Percentiles rank a stretch among this genome's conserved stretches.
Evolutionary conservation across 2,329 filamentous ascomycete species (phyloP).

Genomic region (Venturia oleaginea): DNA sequence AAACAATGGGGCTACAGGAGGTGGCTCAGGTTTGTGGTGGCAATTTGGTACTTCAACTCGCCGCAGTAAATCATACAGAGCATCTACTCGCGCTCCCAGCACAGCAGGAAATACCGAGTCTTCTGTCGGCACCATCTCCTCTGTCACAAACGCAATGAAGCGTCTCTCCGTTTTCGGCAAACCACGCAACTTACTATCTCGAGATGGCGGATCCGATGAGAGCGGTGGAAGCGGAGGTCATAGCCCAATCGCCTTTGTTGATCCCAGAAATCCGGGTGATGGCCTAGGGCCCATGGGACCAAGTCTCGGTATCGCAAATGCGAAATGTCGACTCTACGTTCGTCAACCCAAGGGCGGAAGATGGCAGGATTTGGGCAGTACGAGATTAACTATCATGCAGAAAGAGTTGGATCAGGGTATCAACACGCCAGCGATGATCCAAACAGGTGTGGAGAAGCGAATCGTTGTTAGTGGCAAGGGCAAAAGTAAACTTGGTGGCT

Average conservation of each 20-base stretch:
- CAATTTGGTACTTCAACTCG: slow-evolving; percentile 33
- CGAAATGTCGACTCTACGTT: slow-evolving; percentile 79
- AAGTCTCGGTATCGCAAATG: slow-evolving; percentile 57
- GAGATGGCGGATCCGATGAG: slow-evolving; percentile 42
- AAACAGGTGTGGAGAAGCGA: slow-evolving; percentile 56
- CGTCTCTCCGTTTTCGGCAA: slow-evolving; percentile 77
- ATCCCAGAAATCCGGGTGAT: background rate
- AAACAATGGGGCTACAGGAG: slow-evolving; percentile 26
- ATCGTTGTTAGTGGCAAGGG: slow-evolving; percentile 69
- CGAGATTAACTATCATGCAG: slow-evolving; percentile 69
- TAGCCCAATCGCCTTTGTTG: background rate
- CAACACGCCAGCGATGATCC: slow-evolving; percentile 9
- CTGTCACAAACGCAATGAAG: slow-evolving; percentile 68
- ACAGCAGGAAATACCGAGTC: slow-evolving; percentile 61
- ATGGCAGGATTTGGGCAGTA: slow-evolving; percentile 81
- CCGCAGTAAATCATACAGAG: slow-evolving; percentile 48
- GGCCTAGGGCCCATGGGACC: background rate
- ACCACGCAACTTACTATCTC: slow-evolving; percentile 54
- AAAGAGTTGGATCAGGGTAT: slow-evolving; percentile 32
- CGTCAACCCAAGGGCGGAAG: slow-evolving; percentile 63
- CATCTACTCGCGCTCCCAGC: slow-evolving; percentile 43
- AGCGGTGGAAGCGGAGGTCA: slow-evolving; percentile 22
- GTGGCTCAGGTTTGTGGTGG: slow-evolving; percentile 15
- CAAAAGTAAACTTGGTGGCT: slow-evolving; percentile 19
- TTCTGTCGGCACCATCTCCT: slow-evolving; percentile 66